Evolutionary conservation across 2,329 filamentous ascomycete genomes (phyloP).

Genomic region (Fusarium sp.): DNA sequence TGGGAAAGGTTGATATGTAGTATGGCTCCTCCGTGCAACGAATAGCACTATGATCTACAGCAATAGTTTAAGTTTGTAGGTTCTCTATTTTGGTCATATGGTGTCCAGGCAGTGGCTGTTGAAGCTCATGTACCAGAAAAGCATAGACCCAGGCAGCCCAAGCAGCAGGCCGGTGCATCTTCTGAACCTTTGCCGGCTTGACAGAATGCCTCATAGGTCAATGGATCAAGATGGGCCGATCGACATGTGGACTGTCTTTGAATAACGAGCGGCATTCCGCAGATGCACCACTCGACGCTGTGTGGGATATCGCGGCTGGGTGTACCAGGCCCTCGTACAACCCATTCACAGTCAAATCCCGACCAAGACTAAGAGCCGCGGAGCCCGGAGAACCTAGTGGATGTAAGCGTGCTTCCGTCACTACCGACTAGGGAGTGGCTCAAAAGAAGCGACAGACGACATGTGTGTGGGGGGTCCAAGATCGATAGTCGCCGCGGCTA

Average conservation of each 20-base stretch:
- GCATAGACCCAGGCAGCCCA: too few species aligned
- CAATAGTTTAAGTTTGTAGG: too few species aligned
- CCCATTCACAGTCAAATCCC: background rate
- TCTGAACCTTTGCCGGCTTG: background rate
- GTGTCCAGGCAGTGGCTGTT: too few species aligned
- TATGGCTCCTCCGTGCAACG: background rate
- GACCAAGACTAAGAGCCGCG: slow-evolving; percentile 9
- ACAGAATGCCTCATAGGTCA: slow-evolving; percentile 4
- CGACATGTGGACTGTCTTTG: slow-evolving; percentile 5
- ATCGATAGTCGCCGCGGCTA: slow-evolving; percentile 42
- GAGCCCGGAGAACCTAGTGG: slow-evolving; percentile 21
- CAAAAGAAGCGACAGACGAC: slow-evolving; percentile 21
- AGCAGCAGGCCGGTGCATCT: background rate
- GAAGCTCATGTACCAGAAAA: too few species aligned
- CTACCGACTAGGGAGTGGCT: slow-evolving; percentile 6
- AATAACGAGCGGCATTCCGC: background rate
- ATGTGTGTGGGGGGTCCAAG: slow-evolving; percentile 19
- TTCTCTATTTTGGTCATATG: too few species aligned
- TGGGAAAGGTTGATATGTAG: too few species aligned
- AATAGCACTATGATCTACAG: too few species aligned
- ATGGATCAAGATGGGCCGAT: background rate
- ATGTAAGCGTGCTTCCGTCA: slow-evolving; percentile 10
- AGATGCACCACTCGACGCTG: too few species aligned
- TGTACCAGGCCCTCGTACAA: background rate
- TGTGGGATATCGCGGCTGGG: slow-evolving; percentile 17